Conservation (phyloP, 192 early-diverging fungal genomes). For the Coemansia sp. region DNA sequence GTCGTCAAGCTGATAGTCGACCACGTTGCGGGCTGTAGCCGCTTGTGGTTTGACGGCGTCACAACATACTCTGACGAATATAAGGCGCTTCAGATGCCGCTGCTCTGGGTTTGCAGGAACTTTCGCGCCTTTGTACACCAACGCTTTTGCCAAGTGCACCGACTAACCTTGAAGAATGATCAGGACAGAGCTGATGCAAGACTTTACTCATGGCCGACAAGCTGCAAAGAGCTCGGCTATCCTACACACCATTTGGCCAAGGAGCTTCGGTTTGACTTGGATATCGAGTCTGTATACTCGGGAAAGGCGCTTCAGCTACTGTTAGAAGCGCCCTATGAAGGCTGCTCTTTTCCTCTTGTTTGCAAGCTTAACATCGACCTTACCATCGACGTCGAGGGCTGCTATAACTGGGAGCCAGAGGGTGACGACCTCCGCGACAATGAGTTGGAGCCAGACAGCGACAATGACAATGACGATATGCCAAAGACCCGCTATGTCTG, state of each 20-base stretch:
- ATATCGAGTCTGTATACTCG: neutral
- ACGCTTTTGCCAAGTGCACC: neutral
- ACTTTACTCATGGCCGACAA: neutral
- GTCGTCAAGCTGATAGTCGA: neutral
- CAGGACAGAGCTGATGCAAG: neutral
- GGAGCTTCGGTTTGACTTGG: neutral
- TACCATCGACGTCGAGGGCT: neutral
- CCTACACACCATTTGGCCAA: neutral
- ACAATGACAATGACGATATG: neutral
- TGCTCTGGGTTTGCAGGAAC: neutral
- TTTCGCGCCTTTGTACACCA: neutral
- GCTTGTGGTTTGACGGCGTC: neutral
- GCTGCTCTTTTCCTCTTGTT: neutral
- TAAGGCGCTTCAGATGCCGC: neutral
- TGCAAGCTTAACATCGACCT: neutral
- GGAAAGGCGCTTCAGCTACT: neutral
- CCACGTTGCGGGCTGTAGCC: neutral
- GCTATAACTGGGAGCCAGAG: too few species aligned
- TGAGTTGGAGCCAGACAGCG: too few species aligned
- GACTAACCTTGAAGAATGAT: neutral
- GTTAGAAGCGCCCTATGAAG: neutral
- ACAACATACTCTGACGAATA: neutral
- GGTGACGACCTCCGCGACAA: too few species aligned
- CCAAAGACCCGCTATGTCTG: neutral
- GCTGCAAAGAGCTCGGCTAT: neutral